These are phyloP conservation scores for Daphne laureola DNA, from an alignment of 441 rosid species.

Conservation along the genomic window DNA sequence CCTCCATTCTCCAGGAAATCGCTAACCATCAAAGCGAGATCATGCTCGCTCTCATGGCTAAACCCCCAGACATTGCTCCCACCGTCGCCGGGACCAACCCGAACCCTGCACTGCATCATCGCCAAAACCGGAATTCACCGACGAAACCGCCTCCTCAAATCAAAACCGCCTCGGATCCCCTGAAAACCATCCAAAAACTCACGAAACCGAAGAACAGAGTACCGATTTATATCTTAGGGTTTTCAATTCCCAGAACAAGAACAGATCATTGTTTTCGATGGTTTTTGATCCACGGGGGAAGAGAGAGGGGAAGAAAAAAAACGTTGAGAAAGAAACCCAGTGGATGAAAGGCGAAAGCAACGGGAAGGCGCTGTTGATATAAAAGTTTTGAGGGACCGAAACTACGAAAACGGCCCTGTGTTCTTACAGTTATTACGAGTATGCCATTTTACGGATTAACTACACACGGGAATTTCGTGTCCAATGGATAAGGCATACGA, in stretches of 20 bases:
- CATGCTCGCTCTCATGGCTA: constrained; percentile 83
- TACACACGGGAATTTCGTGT: constrained; percentile 2
- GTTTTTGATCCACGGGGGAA: constrained; percentile 7
- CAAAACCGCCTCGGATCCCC: constrained; percentile 8
- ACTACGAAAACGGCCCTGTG: constrained; percentile 16
- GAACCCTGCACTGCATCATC: constrained; percentile 38
- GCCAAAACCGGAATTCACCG: too few species aligned
- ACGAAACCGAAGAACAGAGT: background rate
- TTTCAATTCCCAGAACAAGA: too few species aligned
- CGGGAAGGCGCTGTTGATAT: background rate
- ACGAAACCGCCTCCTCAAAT: too few species aligned
- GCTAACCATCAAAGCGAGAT: constrained; percentile 75
- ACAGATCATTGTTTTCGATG: too few species aligned
- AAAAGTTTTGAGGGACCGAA: constrained; percentile 3
- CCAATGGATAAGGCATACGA: constrained; percentile 14
- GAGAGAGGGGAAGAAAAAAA: background rate
- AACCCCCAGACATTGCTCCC: constrained; percentile 27
- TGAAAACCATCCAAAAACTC: constrained; percentile 1
- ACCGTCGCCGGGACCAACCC: constrained; percentile 29
- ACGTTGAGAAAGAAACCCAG: background rate
- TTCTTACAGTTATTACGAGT: constrained; percentile 5
- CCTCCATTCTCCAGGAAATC: constrained; percentile 75
- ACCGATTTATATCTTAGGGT: background rate
- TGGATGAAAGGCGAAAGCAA: background rate
- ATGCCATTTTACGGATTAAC: background rate